Base-by-base conservation (phyloP, 352 stramenopile genomes). In the Phytophthora hybrid region DNA sequence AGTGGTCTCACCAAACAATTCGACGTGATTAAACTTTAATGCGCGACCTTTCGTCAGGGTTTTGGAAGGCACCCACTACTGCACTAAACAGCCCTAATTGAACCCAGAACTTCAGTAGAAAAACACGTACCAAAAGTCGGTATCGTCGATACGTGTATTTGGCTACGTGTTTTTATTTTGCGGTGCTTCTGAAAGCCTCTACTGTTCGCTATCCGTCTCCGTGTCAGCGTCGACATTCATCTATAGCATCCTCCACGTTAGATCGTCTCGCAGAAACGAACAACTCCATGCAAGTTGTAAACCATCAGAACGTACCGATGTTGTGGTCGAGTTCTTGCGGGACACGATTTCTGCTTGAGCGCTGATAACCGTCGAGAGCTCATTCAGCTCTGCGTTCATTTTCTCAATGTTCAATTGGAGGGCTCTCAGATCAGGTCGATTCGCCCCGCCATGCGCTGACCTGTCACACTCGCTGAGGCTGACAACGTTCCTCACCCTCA, bases 381-480 rank as follows among this genome's bases (percentile, higher is more conserved):
- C 66, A 13, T 59, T 74, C 59, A 69, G 32, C 32, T 74, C 66
- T 16, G 60, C 51, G 52, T 74, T 74, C 53, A 69, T 74, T n/a
- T 74, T 68, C 52, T 73, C 66, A n/a, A 74, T 64, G 44, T 74
- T 69, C 1, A 69, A 21, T 49, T 74, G 66, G 8, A 74, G 66
- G 7, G 66, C 59, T 63, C 66, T 44, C 23, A 74, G 46, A 14
- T 69, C 59, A 1, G 14, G 9, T 14, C 39, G 59, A 21, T 63
- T 63, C 11, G n/a, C 16, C 3, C 47, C 19, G 5, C n/a, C 21
- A 10, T 26, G 19, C 39, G 14, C 41, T 3, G 62, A 54, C 3
- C 34, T 18, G 23, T 51, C 41, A 13, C 18, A 32, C 19, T 51
- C 18, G 46, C 23, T 47, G 47, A 29, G 32, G 16, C 26, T 52